These are phyloP conservation scores for Capsella rubella DNA, from an alignment of 441 rosid species.

Conservation along the genomic window DNA sequence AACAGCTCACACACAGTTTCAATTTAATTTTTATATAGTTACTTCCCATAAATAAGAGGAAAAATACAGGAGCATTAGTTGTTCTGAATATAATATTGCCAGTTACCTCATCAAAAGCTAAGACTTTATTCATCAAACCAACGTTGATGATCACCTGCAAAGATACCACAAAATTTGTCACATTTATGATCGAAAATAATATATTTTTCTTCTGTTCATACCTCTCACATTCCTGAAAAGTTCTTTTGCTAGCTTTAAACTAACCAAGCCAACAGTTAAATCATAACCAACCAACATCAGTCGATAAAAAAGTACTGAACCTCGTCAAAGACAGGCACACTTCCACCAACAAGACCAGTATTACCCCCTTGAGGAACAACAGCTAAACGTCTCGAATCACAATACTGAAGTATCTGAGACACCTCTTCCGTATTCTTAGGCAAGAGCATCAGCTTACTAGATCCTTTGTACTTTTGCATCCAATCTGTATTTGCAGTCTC, in stretches of 20 bases:
- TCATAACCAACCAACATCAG: constrained; percentile 28
- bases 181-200: background rate
- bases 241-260: background rate
- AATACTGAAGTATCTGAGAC: constrained; percentile 75
- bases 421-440: constrained; percentile 83
- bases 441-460: constrained; percentile 80
- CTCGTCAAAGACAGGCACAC: constrained; percentile 98
- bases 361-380: constrained; percentile 99
- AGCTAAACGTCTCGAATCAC: constrained; percentile 80
- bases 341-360: constrained; percentile 97
- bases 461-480: constrained; percentile 85
- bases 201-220: background rate
- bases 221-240: background rate
- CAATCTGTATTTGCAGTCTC: constrained; percentile 83
- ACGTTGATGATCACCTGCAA: constrained; percentile 79
- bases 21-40: background rate
- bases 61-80: constrained; percentile 1
- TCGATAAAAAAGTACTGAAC: constrained; percentile 46
- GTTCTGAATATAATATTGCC: background rate
- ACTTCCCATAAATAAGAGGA: background rate
- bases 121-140: constrained; percentile 77
- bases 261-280: constrained; percentile 6
- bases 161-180: constrained; percentile 19
- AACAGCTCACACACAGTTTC: constrained; percentile 9
- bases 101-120: constrained; percentile 79